A percentile compares a stretch with the other conserved stretches of the same genome.
These are phyloP conservation scores for Clavulina sp. DNA, from an alignment of 768 basidiomycete species.

Conservation along the genomic window DNA sequence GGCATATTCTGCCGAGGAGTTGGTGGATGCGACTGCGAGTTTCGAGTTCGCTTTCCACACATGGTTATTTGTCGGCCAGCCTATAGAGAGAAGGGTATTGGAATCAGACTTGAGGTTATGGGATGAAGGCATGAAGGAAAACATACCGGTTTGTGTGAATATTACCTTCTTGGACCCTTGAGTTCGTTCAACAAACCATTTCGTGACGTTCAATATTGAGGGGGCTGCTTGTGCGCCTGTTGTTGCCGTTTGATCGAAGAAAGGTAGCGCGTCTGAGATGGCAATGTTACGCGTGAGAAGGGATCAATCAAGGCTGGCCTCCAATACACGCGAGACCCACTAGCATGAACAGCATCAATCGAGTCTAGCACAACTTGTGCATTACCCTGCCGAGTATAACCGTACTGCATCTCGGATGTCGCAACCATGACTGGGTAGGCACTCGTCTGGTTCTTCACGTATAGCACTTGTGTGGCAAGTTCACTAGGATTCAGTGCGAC, in stretches of 20 bases:
- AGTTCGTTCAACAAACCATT: not conserved
- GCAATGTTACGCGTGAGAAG: not conserved
- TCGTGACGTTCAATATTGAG: not conserved
- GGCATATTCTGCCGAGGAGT: conserved; percentile 10
- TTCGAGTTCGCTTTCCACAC: conserved; percentile 12
- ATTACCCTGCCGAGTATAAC: conserved; percentile 8
- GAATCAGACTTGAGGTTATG: not conserved
- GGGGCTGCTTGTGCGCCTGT: conserved; percentile 3
- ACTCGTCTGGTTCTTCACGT: conserved; percentile 8
- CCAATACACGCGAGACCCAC: conserved; percentile 1
- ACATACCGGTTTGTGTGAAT: conserved; percentile 3
- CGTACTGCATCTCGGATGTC: conserved; percentile 13
- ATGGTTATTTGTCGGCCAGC: conserved; percentile 13
- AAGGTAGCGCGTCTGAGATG: conserved; percentile 7
- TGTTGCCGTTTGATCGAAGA: conserved; percentile 9
- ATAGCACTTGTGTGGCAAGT: conserved; percentile 7
- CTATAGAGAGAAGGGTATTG: not conserved
- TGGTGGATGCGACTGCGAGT: conserved; percentile 11
- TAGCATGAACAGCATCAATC: conserved; percentile 11
- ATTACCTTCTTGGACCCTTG: conserved; percentile 1
- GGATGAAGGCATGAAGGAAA: not conserved
- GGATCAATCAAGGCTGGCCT: conserved; percentile 1
- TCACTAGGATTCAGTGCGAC: not conserved
- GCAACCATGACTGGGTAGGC: conserved; percentile 11
- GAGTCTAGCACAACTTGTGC: conserved; percentile 8